Base-by-base conservation (phyloP, 192 early-diverging fungal species). In the Coemansia sp. region DNA sequence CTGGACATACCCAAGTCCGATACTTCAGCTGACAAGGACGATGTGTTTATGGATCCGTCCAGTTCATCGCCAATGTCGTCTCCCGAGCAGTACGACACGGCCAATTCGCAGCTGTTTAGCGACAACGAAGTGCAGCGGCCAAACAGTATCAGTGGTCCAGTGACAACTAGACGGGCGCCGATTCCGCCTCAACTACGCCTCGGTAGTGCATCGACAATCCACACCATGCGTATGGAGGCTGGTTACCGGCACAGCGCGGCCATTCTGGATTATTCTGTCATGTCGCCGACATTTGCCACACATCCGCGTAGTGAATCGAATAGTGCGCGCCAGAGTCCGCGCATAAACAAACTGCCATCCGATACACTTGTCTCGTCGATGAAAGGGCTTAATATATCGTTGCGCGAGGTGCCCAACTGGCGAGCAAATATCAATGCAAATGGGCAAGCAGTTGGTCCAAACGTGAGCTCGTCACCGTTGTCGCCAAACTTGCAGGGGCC, bases 401-500 rank as follows among this genome's bases (percentile, higher is more conserved):
- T 21, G 59, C 59, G 12, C 7, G 38, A 15, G 44, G 20, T 14
- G 46, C 59, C 23, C n/a, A n/a, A 4, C 10, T 11, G 11, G 42
- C 17, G 23, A 3, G 25, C 14, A 19, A 47, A 15, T 34, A 62
- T 38, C 0, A 64, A 64, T 6, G 21, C 62, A 8, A 48, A 50
- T 3, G 56, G 38, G 14, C 19, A 67, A 57, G 47, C 60, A 3
- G 72, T 81, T 2, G 78, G 78, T 0, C 78, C 78, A 0, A 81
- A 81, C 36, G 55, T 67, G 2, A 46, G 36, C 2, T 81, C 78
- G 14, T 62, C 71, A 3, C 78, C 74, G 40, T 81, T 72, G 42
- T 81, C 78, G 59, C 78, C 78, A 2, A 21, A 12, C 25, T n/a
- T 38, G 2, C 62, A 28, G 36, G 62, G 62, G n/a, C 42, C 62